A percentile compares a stretch with the other conserved stretches of the same genome.
phyloP scores from a whole-genome alignment of 305 asterid genomes.

The Solanum hybrid region DNA sequence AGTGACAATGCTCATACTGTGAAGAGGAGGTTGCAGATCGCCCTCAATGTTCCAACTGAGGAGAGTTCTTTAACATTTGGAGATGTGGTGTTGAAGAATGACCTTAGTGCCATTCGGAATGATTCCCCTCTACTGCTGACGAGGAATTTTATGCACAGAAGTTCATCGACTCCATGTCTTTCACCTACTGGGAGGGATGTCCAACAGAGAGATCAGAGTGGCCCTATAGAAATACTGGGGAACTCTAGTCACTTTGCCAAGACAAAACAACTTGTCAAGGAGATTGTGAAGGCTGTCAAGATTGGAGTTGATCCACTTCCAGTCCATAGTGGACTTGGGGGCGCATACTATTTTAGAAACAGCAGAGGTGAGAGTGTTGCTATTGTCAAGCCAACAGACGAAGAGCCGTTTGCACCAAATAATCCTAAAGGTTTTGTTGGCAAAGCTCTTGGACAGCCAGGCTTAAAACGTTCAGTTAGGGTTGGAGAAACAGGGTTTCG shows the following conservation, averaged over 20 bases:
- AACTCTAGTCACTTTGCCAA: conserved; percentile 41
- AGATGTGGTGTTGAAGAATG: conserved; percentile 77
- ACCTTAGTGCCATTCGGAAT: conserved; percentile 72
- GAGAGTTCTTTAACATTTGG: conserved; percentile 90
- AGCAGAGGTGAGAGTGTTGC: conserved; percentile 80
- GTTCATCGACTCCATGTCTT: conserved; percentile 97
- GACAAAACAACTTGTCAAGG: conserved; percentile 64
- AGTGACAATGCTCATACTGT: conserved; percentile 86
- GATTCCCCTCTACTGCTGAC: conserved; percentile 78
- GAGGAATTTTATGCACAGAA: conserved; percentile 73
- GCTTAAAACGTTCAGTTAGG: conserved; percentile 74
- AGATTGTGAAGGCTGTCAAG: conserved; percentile 70
- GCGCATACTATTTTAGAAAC: conserved; percentile 82
- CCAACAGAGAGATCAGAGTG: conserved; percentile 81
- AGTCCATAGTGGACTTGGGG: conserved; percentile 84
- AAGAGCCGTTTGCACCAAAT: conserved; percentile 94
- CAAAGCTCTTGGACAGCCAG: conserved; percentile 90
- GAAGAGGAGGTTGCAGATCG: conserved; percentile 79
- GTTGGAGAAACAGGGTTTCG: conserved; percentile 96
- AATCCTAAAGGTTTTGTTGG: conserved; percentile 96
- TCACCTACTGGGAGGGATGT: conserved; percentile 80
- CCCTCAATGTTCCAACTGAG: conserved; percentile 70
- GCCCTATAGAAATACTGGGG: conserved; percentile 81
- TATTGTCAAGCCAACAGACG: conserved; percentile 95
- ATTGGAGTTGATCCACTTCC: conserved; percentile 79